phyloP scores from a whole-genome alignment of 495 filamentous ascomycete genomes.

The Bathelium albidoporum region DNA sequence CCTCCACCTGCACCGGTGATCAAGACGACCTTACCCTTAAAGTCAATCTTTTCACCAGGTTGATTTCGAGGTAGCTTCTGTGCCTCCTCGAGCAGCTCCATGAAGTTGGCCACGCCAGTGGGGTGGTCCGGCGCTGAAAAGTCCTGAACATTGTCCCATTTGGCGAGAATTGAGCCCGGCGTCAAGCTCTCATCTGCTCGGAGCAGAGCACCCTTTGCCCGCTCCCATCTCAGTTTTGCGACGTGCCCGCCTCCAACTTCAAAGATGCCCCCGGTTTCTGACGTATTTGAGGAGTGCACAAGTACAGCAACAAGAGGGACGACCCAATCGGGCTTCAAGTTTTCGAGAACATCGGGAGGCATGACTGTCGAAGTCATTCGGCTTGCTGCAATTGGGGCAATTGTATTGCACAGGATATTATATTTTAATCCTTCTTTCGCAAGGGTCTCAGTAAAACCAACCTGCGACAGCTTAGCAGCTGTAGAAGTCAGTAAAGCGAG shows the following conservation, averaged over 20 bases:
- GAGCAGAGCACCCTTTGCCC: slow-evolving; percentile 78
- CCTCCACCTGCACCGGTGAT: slow-evolving; percentile 88
- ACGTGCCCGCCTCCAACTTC: slow-evolving; percentile 90
- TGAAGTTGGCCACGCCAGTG: slow-evolving; percentile 78
- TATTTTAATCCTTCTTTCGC: slow-evolving; percentile 97
- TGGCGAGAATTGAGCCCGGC: slow-evolving; percentile 73
- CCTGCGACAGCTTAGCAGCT: slow-evolving; percentile 91
- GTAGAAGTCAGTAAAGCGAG: slow-evolving; percentile 13
- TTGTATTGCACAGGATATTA: slow-evolving; percentile 93
- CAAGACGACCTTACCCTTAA: slow-evolving; percentile 82
- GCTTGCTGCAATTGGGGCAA: slow-evolving; percentile 91
- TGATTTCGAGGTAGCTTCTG: slow-evolving; percentile 58
- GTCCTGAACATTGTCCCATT: slow-evolving; percentile 81
- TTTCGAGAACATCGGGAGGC: slow-evolving; percentile 84
- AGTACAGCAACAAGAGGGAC: slow-evolving; percentile 87
- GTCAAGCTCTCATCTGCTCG: slow-evolving; percentile 85
- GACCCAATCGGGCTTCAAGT: slow-evolving; percentile 90
- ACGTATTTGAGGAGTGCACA: slow-evolving; percentile 76
- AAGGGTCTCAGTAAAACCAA: slow-evolving; percentile 96
- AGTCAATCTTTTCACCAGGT: slow-evolving; percentile 68
- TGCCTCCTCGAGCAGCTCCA: slow-evolving; percentile 77
- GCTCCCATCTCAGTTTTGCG: slow-evolving; percentile 92
- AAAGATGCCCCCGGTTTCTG: slow-evolving; percentile 80
- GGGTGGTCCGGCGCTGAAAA: slow-evolving; percentile 81
- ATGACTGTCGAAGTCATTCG: slow-evolving; percentile 97